Evolutionary conservation across 176 grass and related monocot species (phyloP), one percentile per base, ranked within the genome.

Genomic region (Oryza brachyantha): DNA sequence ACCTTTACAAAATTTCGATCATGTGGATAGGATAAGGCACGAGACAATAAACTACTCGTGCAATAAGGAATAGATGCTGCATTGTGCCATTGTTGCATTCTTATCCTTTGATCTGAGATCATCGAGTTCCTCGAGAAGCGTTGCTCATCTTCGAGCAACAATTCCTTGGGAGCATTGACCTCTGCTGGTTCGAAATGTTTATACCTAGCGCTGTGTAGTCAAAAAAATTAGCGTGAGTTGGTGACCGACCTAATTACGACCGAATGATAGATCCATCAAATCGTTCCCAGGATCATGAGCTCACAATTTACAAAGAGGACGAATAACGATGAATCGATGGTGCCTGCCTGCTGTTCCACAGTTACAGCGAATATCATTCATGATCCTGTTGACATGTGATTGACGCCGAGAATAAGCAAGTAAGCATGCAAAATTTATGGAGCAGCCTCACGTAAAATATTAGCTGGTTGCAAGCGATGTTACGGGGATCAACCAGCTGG

Each of bases 171-270:
- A 0, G 8, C 17, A 42, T 79, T 74, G 75, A 88, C 80, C 38
- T 84, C 0, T 31, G 37, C 67, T 29, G 12, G 12, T 24, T 0
- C 19, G 62, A 60, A 22, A 31, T 21, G n/a, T 42, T 55, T 35
- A 43, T n/a, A 10, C 65, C 35, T 21, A 50, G 24, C 16, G 5
- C 5, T n/a, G 2, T 5, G 25, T 77, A 14, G n/a, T n/a, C n/a
- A n/a, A n/a, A 55, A 81, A 64, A 81, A 76, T 12, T n/a, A 35
- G 41, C 32, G 3, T 1, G 10, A 13, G 64, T 83, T 78, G 74
- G 54, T 84, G 75, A 74, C 62, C 63, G 81, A 41, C 81, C 32
- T 55, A 5, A 57, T 57, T 57, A 57, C 61, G 8, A 64, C 26
- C 5, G n/a, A 5, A 52, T n/a, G 50, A 63, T 29, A 75, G 40